Evolutionary conservation across 345 rosid species (phyloP), one percentile per base, ranked within the genome.

Genomic region (Fremontodendron californicum): DNA sequence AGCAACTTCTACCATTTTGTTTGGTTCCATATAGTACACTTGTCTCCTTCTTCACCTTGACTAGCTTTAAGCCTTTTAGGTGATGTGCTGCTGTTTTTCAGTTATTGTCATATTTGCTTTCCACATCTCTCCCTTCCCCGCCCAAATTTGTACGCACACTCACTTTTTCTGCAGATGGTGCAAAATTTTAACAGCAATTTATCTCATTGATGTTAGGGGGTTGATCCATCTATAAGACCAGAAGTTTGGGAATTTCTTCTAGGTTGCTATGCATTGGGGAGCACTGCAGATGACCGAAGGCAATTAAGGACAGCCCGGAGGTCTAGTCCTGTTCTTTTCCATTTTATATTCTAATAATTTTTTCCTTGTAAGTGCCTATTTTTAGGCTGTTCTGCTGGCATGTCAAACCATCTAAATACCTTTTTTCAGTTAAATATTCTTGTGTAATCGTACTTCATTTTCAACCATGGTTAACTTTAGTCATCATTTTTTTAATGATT

Each of bases 171-270:
- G 40, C 16, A 49, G 75, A 33, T 51, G 40, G 75, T 71, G 62
- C 31, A 33, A 51, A 51, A 52, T 31, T 71, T 21, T 51, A 71
- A 51, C 31, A 4, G 42, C 31, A 15, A 27, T 62, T 64, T 71
- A 25, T 23, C 10, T 77, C 16, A 49, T 64, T 71, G 45, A 72
- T 85, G 62, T 31, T 74, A 94, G 97, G 98, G 96, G 72, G 90
- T 94, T 51, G 93, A 94, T 86, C 97, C 93, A 79, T 90, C 98
- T 71, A 89, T 94, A 77, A 86, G 98, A 79, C 84, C 96, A 81
- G 94, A 91, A 78, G 97, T 94, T 82, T 94, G 98, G 98, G 97
- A 94, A 81, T 94, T 94, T 89, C 81, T 94, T 45, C 97, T 94
- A 78, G 97, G 98, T 46, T 92, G 97, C 85, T 94, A 94, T 82